Percentiles rank a stretch among this genome's conserved stretches.
phyloP scores from a whole-genome alignment of 257 asterid species.

The Dorcoceras hygrometricum region DNA sequence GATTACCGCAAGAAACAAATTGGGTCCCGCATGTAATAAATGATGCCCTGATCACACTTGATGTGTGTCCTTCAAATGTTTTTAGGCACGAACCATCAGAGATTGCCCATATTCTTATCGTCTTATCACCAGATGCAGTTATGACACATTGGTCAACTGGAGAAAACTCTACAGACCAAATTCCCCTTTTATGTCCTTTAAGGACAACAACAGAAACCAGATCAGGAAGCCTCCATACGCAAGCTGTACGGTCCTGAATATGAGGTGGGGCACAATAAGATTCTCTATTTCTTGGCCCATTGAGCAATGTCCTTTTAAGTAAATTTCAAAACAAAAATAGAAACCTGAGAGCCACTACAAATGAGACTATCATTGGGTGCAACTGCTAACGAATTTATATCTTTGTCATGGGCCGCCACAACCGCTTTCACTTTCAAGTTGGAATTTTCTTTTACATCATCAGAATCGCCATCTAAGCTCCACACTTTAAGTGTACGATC shows the following conservation, averaged over 20 bases:
- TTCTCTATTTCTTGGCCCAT: conserved; percentile 1
- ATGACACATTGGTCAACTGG: conserved; percentile 96
- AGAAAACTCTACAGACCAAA: conserved; percentile 99
- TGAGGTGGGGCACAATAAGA: background rate
- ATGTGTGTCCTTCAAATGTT: conserved; percentile 93
- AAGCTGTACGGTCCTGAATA: conserved; percentile 92
- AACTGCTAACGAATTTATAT: conserved; percentile 82
- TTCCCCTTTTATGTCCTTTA: conserved; percentile 93
- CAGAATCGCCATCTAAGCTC: conserved; percentile 68
- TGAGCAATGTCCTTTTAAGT: background rate
- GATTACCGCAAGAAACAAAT: conserved; percentile 82
- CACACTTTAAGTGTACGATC: conserved; percentile 89
- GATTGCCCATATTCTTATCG: conserved; percentile 89
- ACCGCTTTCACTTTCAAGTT: conserved; percentile 79
- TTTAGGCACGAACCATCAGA: conserved; percentile 88
- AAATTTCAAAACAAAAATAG: background rate
- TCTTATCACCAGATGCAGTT: conserved; percentile 95
- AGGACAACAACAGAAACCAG: conserved; percentile 69
- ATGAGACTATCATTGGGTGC: conserved; percentile 94
- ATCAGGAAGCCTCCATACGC: conserved; percentile 93
- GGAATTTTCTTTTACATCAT: conserved; percentile 41
- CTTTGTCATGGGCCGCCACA: conserved; percentile 97
- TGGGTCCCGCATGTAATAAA: conserved; percentile 89
- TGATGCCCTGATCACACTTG: conserved; percentile 89
- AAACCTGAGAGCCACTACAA: conserved; percentile 98